Evolutionary conservation across 2,329 filamentous ascomycete genomes (phyloP), one percentile per base, ranked within the genome.

Genomic region (Cladophialophora psammophila): DNA sequence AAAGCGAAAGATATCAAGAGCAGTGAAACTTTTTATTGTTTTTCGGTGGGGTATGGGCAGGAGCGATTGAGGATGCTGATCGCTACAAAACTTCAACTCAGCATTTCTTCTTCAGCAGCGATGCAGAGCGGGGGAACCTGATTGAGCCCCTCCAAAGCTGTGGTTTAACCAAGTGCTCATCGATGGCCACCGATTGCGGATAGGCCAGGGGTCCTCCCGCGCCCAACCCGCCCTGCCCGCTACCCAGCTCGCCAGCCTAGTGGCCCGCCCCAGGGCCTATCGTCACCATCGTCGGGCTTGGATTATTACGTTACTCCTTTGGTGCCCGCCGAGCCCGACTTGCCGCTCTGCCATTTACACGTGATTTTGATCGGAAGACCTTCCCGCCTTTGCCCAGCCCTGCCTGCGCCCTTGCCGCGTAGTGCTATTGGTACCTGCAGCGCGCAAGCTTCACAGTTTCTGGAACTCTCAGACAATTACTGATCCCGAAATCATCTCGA

Each of bases 21-120:
- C 57, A 59, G 61, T 52, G 59, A 67, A 64, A 66, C 65, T 69
- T 69, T 69, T 70, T 66, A 63, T 68, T 70, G 66, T 50, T 70
- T 68, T 69, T 63, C 64, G 68, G 68, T 68, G 68, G 68, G 68
- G 68, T 62, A 64, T 35, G 54, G 31, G 66, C 54, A 65, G 35
- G 42, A 53, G 36, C 56, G 34, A 55, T 20, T 56, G 26, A 58
- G 50, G 52, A 35, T 50, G 65, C 50, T 45, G 64, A 63, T 66
- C 61, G 68, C 68, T 65, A 63, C 65, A 66, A 60, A 53, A 63
- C 55, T 45, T 66, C 64, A 50, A 67, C 53, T 53, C 52, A 56
- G 50, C 52, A 66, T 32, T 26, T 57, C 26, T 63, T 40, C 31
- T 45, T 58, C 63, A 67, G 45, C 36, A 67, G 38, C 15, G 18